These are phyloP conservation scores for Recurvomyces mirabilis DNA, from an alignment of 495 filamentous ascomycete genomes.

Conservation along the genomic window DNA sequence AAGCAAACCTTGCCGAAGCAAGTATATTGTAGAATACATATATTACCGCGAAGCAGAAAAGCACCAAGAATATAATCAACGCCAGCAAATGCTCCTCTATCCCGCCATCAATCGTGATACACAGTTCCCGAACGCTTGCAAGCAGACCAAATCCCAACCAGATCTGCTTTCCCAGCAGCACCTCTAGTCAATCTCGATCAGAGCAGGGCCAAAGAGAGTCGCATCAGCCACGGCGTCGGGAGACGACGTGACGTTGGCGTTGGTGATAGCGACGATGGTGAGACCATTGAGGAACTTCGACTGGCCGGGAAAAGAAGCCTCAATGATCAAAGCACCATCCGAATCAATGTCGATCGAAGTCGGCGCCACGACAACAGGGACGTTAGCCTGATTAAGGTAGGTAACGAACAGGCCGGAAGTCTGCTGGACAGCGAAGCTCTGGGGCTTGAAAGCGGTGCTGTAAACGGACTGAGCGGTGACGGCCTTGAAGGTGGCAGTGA, in stretches of 20 bases:
- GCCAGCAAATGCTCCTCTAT: too few species aligned
- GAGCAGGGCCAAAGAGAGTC: conserved; percentile 18
- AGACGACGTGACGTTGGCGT: neutral
- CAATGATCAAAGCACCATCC: conserved; percentile 5
- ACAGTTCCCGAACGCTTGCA: too few species aligned
- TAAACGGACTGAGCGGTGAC: conserved; percentile 3
- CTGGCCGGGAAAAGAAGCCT: conserved; percentile 12
- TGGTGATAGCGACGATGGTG: conserved; percentile 19
- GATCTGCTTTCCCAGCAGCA: too few species aligned
- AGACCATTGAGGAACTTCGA: conserved; percentile 14
- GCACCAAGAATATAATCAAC: too few species aligned
- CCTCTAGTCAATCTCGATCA: conserved; percentile 24
- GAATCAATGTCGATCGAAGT: neutral
- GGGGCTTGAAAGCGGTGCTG: conserved; percentile 7
- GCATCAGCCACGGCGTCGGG: conserved; percentile 10
- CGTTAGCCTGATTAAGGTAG: conserved; percentile 21
- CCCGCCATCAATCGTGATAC: too few species aligned
- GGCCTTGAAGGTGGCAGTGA: conserved; percentile 1
- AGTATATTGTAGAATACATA: too few species aligned
- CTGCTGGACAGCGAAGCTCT: too few species aligned
- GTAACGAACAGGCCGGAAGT: conserved; percentile 6
- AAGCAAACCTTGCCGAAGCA: too few species aligned
- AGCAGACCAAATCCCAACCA: too few species aligned
- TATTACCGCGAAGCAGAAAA: too few species aligned
- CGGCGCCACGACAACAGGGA: conserved; percentile 7